These are phyloP conservation scores for Penicillium sp. DNA, from an alignment of 2,329 filamentous ascomycete genomes.

Conservation along the genomic window DNA sequence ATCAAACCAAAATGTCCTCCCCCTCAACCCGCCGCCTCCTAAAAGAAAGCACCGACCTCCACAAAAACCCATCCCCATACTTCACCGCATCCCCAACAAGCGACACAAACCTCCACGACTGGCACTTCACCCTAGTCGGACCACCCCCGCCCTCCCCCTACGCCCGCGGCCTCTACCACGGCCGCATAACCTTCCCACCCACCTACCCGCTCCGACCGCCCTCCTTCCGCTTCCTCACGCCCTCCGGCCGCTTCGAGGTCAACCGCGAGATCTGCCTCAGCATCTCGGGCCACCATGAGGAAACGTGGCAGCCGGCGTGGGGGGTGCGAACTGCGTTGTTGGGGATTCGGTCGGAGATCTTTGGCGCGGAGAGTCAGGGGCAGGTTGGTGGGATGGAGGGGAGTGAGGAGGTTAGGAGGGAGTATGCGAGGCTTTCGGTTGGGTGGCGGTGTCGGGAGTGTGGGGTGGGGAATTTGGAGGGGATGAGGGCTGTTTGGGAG, in stretches of 20 bases:
- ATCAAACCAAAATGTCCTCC: constrained; percentile 23
- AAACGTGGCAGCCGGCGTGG: constrained; percentile 99
- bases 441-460: constrained; percentile 68
- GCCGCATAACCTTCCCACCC: constrained; percentile 84
- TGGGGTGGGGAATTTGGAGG: constrained; percentile 51
- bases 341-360: constrained; percentile 72
- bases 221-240: constrained; percentile 91
- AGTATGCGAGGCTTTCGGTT: constrained; percentile 64
- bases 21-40: constrained; percentile 47
- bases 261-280: constrained; percentile 95
- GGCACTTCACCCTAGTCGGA: constrained; percentile 96
- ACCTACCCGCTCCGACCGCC: constrained; percentile 89
- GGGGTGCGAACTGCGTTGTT: constrained; percentile 83
- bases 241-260: constrained; percentile 86
- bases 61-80: constrained; percentile 73
- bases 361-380: constrained; percentile 83
- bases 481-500: constrained; percentile 33
- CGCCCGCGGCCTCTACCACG: constrained; percentile 83
- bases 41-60: constrained; percentile 85
- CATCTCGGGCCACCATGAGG: constrained; percentile 93
- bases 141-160: constrained; percentile 80
- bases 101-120: constrained; percentile 90
- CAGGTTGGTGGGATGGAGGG: constrained; percentile 88
- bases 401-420: constrained; percentile 60
- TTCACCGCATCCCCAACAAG: constrained; percentile 75